Evolutionary conservation across 1,284 basidiomycete species (phyloP), one percentile per base, ranked within the genome.

Genomic region (Boletellus dicymbophilus): DNA sequence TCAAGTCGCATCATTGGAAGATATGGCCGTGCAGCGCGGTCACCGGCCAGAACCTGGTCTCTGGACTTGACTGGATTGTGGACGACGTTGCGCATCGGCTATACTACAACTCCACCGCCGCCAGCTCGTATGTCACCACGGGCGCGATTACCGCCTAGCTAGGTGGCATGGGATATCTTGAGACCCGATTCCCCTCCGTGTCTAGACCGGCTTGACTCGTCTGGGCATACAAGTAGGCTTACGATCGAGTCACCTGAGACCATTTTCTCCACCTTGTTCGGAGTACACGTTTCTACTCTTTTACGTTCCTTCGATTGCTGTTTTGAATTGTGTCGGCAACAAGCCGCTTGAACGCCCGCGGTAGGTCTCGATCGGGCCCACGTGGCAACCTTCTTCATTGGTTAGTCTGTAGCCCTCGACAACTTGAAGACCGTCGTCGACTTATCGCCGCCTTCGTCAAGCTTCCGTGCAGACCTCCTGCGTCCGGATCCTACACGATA

Each of bases 1-100:
- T 98, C 65, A 85, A 80, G 54, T 88, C 90, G 1, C 95, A 98
- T 67, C 81, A 86, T 49, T 98, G 95, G 93, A 84, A 81, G 56
- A 95, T 98, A 51, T 85, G 89, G 69, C 79, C 94, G 4, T 98
- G 95, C 72, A 97, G 93, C 57, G 96, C 96, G 1, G 82, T 93
- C 46, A 95, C 91, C 0, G 96, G 95, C 6, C 73, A 82, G 49
- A 93, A 96, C 61, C 76, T 98, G 12, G 76, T 92, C 7, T 76
- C 83, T 50, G 96, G 95, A 15, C 79, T 98, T 34, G 87, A 97
- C 67, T 99, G 96, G 96, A 82, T 94, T n/a, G 91, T 98, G 10
- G 79, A 84, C 36, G 93, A 98, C 60, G 88, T 98, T 41, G 94
- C 92, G 4, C 79, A 82, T 33, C 77, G 93, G 58, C 67, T 93